Evolutionary conservation across 176 grass and related monocot genomes (phyloP), one percentile per base, ranked within the genome.

Genomic region (Carex parvula): DNA sequence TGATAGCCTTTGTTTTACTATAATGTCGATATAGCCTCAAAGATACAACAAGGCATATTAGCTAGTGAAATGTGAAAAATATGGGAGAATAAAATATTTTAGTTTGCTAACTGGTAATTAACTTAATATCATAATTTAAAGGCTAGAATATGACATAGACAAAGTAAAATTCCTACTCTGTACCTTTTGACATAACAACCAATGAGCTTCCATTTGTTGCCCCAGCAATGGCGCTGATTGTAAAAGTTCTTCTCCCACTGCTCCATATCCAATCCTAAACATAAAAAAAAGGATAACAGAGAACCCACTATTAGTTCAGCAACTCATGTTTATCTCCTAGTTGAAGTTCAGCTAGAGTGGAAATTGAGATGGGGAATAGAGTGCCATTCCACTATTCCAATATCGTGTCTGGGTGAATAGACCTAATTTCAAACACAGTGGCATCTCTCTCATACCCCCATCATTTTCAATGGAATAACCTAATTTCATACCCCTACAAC

Each of bases 131-230:
- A 41, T 18, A 21, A 71, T 46, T 44, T n/a, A 71, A 71, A 13
- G 68, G 39, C 18, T 48, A 48, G 35, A 46, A 72, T 72, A 70
- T 72, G 18, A 75, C 21, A 54, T 29, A 54, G 21, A 75, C 44
- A 26, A 53, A 75, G 22, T 75, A 52, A 75, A 73, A 82, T 15
- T 66, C 21, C 17, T 82, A 48, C 15, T 8, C 2, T 66, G 16
- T 65, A 98, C 95, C 95, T 94, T 94, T 98, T 88, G 95, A 98
- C 95, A 98, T 98, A 61, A 98, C 92, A 66, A 98, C 95, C 84
- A 98, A 90, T 59, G 95, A 98, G 87, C 90, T 98, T 86, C 95
- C 95, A 12, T 98, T 98, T 1, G 86, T 88, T 84, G 92, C 87
- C 63, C 95, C 95, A 72, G 95, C 90, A 92, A 98, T 94, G 56